Evolutionary conservation across 179 eudicot genomes (phyloP), one percentile per base, ranked within the genome.

Genomic region (Dionaea muscipula): DNA sequence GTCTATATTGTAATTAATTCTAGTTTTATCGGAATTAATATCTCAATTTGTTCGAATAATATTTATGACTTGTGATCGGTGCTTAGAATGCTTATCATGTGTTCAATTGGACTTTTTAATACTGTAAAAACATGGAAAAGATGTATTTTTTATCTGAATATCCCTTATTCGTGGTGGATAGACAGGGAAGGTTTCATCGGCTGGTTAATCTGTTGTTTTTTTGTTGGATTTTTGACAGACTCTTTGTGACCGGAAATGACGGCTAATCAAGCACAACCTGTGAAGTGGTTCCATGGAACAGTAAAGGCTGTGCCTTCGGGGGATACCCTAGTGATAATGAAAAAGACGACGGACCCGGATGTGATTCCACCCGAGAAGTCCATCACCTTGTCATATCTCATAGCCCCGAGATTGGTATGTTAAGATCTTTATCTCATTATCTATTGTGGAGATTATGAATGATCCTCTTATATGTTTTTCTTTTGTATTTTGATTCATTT

Each of bases 291-390:
- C 68, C 81, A 78, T 63, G 99, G 96, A 49, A 78, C 31, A 45
- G 99, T 93, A 4, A 93, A 93, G 78, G 95, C 94, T 48, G 96
- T 93, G 65, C 81, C 85, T 18, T 93, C 99, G 31, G 99, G 99
- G 24, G 99, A 93, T 56, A 60, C 78, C 55, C 70, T 93, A 82
- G 78, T 88, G 68, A 85, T 93, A 23, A 77, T 91, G 85, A 82
- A 80, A 11, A 68, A 88, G 84, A 70, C 60, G 57, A 61, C 63
- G 46, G 82, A 82, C 66, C 83, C 83, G 2, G 89, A 74, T 45
- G 55, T 21, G 10, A 69, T 85, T 22, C 96, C 96, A 20, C 94
- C 86, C 0, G 99, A 93, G 66, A 93, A 80, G 75, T 79, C 93
- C 20, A 62, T 93, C 57, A 89, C 93, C 63, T 78, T 93, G 64